phyloP scores from a whole-genome alignment of 2,329 filamentous ascomycete genomes.

The Passalora sequoiae region DNA sequence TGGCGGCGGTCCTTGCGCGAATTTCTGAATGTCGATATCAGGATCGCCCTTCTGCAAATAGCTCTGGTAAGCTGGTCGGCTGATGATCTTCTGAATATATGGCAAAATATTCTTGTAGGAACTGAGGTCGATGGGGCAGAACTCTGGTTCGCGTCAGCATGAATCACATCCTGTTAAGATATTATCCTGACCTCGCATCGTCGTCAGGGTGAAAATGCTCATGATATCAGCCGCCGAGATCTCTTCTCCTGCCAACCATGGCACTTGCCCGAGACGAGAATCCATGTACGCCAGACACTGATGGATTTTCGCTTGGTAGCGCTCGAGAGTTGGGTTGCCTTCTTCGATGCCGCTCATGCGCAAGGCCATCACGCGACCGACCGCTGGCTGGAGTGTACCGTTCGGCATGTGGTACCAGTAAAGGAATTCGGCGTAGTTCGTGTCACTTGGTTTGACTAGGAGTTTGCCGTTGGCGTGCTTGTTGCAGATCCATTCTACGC shows the following conservation, averaged over 20 bases:
- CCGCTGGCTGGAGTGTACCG: slow-evolving; percentile 36
- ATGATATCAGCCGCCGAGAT: slow-evolving; percentile 65
- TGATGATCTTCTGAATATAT: slow-evolving; percentile 28
- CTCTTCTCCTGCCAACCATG: slow-evolving; percentile 56
- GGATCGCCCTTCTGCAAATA: slow-evolving; percentile 34
- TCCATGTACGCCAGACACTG: slow-evolving; percentile 46
- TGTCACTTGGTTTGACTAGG: slow-evolving; percentile 41
- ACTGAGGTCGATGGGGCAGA: slow-evolving; percentile 21
- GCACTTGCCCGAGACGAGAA: slow-evolving; percentile 42
- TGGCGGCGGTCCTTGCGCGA: slow-evolving; percentile 24
- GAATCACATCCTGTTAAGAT: not conserved
- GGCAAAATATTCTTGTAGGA: slow-evolving; percentile 25
- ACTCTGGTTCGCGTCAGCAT: slow-evolving; percentile 10
- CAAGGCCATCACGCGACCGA: slow-evolving; percentile 33
- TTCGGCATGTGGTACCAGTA: slow-evolving; percentile 53
- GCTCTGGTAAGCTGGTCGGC: slow-evolving; percentile 28
- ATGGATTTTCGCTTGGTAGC: slow-evolving; percentile 34
- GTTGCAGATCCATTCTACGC: slow-evolving; percentile 57
- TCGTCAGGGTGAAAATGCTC: slow-evolving; percentile 57
- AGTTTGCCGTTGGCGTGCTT: slow-evolving; percentile 50
- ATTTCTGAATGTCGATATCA: slow-evolving; percentile 23
- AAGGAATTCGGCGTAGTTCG: slow-evolving; percentile 55
- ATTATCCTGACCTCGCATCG: slow-evolving; percentile 38
- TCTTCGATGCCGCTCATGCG: slow-evolving; percentile 23
- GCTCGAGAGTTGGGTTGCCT: slow-evolving; percentile 31